phyloP scores from a whole-genome alignment of 768 basidiomycete species.

The Xanthoconium purpureum region DNA sequence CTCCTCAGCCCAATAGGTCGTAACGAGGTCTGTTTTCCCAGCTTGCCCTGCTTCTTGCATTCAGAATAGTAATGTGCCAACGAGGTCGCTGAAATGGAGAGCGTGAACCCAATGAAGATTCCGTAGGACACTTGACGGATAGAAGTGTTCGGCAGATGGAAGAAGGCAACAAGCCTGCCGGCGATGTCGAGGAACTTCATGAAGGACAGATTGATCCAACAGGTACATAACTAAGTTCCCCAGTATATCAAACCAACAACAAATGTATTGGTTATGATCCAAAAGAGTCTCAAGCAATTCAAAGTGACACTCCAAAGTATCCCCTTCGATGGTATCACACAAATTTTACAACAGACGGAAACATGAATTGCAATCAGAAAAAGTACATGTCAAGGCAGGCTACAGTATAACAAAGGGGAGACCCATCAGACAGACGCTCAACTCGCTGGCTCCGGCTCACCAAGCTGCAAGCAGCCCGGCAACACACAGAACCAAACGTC shows the following conservation, averaged over 20 bases:
- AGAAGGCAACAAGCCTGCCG: conserved; percentile 11
- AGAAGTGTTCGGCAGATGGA: conserved; percentile 23
- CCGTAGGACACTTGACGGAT: conserved; percentile 44
- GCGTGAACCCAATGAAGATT: conserved; percentile 69
- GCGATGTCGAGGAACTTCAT: conserved; percentile 11
- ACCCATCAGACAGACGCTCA: conserved; percentile 67
- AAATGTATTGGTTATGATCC: too few relatives aligned
- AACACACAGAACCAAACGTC: conserved; percentile 53
- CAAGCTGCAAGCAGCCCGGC: conserved; percentile 28
- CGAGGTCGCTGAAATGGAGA: conserved; percentile 72
- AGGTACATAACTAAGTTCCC: too few relatives aligned
- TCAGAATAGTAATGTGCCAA: conserved; percentile 41
- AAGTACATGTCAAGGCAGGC: too few relatives aligned
- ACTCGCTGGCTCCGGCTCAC: conserved; percentile 44
- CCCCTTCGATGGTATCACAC: background rate
- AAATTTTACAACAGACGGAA: background rate
- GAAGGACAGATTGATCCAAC: too few relatives aligned
- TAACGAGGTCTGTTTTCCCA: conserved; percentile 31
- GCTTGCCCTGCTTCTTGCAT: conserved; percentile 43
- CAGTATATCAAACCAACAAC: too few relatives aligned
- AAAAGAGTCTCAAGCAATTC: too few relatives aligned
- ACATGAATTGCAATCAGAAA: background rate
- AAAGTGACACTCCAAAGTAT: background rate
- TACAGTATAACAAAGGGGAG: too few relatives aligned
- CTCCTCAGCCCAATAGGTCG: conserved; percentile 70